A percentile compares a stretch with the other conserved stretches of the same genome.
phyloP scores from a whole-genome alignment of 768 basidiomycete genomes.

The Lactarius tabidus region DNA sequence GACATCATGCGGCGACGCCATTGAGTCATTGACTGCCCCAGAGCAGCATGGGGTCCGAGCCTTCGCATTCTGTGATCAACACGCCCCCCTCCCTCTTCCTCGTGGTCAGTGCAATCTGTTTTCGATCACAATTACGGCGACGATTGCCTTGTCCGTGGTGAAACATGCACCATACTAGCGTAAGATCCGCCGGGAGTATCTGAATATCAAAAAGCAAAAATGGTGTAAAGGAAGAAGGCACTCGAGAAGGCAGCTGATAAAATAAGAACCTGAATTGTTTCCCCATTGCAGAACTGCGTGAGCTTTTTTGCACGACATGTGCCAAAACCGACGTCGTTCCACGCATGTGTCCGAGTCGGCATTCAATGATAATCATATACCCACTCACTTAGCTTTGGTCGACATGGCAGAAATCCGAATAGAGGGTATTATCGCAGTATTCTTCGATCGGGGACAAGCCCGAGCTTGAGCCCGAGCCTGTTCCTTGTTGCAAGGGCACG shows the following conservation, averaged over 20 bases:
- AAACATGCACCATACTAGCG: background rate
- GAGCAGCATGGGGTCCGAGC: background rate
- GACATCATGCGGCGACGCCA: background rate
- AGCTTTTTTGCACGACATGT: background rate
- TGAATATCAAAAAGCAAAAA: background rate
- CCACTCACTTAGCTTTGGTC: background rate
- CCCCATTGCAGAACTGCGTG: background rate
- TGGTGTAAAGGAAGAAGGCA: background rate
- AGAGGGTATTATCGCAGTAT: background rate
- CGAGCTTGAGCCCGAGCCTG: too few species aligned
- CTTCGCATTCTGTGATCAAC: background rate
- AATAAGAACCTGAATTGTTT: background rate
- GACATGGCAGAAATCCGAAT: background rate
- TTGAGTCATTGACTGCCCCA: background rate
- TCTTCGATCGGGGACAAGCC: background rate
- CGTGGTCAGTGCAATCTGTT: background rate
- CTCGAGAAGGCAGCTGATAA: background rate
- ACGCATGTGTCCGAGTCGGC: too few species aligned
- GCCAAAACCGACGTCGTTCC: background rate
- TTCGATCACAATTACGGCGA: background rate
- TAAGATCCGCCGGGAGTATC: background rate
- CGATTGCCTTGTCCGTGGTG: background rate
- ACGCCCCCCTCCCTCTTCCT: background rate
- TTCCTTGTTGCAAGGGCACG: background rate
- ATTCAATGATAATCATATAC: background rate